These are phyloP conservation scores for Saturnispora diversa DNA, from an alignment of 805 yeast genomes.

Conservation along the genomic window DNA sequence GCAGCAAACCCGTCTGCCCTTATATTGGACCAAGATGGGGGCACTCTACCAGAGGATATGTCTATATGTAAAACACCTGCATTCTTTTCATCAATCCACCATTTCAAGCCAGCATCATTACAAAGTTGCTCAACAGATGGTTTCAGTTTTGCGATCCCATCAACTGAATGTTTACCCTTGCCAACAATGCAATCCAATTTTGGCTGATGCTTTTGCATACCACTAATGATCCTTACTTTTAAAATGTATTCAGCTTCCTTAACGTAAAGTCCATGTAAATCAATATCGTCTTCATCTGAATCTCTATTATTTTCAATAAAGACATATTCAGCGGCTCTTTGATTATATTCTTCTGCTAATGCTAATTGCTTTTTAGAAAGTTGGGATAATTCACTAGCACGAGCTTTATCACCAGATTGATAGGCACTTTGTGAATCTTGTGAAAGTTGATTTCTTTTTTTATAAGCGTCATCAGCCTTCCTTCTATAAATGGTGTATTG, in stretches of 20 bases:
- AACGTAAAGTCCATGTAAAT: conserved; percentile 84
- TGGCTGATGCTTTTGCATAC: conserved; percentile 48
- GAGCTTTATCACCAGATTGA: conserved; percentile 59
- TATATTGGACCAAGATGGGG: conserved; percentile 29
- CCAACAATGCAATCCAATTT: conserved; percentile 82
- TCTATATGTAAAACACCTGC: conserved; percentile 75
- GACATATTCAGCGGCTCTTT: conserved; percentile 82
- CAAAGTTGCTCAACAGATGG: conserved; percentile 85
- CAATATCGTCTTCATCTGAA: conserved; percentile 79
- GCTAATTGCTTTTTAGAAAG: conserved; percentile 52
- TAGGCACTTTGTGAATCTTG: conserved; percentile 72
- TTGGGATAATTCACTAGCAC: conserved; percentile 67
- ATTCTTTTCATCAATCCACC: conserved; percentile 60
- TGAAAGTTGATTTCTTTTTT: conserved; percentile 46
- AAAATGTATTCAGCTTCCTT: conserved; percentile 79
- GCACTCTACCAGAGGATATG: conserved; percentile 41
- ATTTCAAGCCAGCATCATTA: conserved; percentile 50
- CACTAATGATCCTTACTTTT: conserved; percentile 64
- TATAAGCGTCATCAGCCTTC: conserved; percentile 60
- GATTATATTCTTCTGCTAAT: conserved; percentile 62
- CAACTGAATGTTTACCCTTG: conserved; percentile 76
- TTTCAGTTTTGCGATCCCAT: conserved; percentile 77
- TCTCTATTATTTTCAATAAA: conserved; percentile 84
- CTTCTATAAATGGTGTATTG: conserved; percentile 57
- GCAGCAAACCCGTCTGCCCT: conserved; percentile 29